Evolutionary conservation across 176 grass and related monocot species (phyloP).

Genomic region (Juncus inflexus): DNA sequence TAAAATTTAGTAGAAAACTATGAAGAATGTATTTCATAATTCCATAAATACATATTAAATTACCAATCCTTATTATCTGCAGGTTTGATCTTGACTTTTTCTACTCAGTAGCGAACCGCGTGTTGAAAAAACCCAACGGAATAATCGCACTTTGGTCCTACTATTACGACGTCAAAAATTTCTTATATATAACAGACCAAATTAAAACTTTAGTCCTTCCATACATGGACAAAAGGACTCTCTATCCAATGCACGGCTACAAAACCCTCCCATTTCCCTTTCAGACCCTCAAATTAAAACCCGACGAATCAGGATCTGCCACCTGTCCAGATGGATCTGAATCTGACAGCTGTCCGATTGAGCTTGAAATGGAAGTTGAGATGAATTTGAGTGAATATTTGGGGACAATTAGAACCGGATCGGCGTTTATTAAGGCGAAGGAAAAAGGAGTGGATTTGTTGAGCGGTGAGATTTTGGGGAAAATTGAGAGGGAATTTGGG

Average conservation of each 20-base stretch:
- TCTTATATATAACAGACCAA: slow-evolving; percentile 32
- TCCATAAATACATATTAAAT: no score
- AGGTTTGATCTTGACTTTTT: slow-evolving; percentile 47
- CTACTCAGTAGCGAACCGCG: slow-evolving; percentile 56
- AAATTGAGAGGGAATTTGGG: slow-evolving; percentile 45
- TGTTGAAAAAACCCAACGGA: slow-evolving; percentile 57
- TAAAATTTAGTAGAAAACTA: no score
- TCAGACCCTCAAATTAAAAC: slow-evolving; percentile 29
- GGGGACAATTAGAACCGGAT: slow-evolving; percentile 41
- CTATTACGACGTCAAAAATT: slow-evolving; percentile 41
- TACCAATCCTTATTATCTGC: no score
- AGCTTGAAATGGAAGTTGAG: slow-evolving; percentile 48
- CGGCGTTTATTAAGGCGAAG: slow-evolving; percentile 39
- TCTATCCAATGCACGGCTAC: slow-evolving; percentile 46
- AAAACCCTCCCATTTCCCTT: slow-evolving; percentile 62
- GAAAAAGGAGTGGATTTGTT: slow-evolving; percentile 57
- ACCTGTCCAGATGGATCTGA: slow-evolving; percentile 50
- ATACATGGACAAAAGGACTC: slow-evolving; percentile 44
- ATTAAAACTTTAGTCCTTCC: slow-evolving; percentile 37
- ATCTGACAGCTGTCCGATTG: slow-evolving; percentile 48
- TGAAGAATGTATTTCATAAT: no score
- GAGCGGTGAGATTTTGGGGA: slow-evolving; percentile 41
- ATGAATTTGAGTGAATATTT: slow-evolving; percentile 44
- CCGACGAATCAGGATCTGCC: slow-evolving; percentile 43
- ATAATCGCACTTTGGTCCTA: slow-evolving; percentile 67